Evolutionary conservation across 2,329 filamentous ascomycete species (phyloP).

Genomic region (Cercospora sp.): DNA sequence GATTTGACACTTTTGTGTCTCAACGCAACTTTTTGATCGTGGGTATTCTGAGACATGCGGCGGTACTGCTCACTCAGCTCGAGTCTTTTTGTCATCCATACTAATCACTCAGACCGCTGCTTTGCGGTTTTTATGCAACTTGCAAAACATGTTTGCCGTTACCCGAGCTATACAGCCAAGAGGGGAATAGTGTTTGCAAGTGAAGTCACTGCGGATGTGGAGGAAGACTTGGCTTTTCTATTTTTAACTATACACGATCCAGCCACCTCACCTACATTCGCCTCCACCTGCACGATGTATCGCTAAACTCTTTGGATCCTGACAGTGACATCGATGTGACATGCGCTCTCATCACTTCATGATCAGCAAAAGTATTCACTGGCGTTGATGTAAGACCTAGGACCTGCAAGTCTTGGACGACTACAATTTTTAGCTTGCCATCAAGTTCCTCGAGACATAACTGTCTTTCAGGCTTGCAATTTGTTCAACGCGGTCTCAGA

Average conservation of each 20-base stretch:
- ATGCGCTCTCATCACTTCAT: neutral
- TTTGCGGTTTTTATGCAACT: neutral
- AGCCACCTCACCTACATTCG: neutral
- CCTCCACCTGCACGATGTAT: neutral
- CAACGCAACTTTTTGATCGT: too few relatives aligned
- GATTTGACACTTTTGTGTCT: too few relatives aligned
- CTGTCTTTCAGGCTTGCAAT: neutral
- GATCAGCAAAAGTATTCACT: neutral
- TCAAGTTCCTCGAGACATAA: neutral
- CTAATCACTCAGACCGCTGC: neutral
- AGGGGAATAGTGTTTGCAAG: neutral
- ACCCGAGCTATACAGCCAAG: neutral
- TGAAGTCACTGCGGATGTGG: neutral
- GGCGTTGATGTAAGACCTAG: neutral
- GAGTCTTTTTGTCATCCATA: neutral
- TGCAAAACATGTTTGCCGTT: neutral
- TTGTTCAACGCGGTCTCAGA: too few relatives aligned
- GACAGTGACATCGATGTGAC: neutral
- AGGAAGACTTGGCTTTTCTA: neutral
- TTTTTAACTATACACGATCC: neutral
- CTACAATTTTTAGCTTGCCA: neutral
- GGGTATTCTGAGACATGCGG: neutral
- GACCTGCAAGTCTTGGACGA: neutral
- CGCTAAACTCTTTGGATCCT: neutral
- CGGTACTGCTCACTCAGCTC: neutral